Base-by-base conservation (phyloP, 352 stramenopile species). In the Globisporangium cystogenes region DNA sequence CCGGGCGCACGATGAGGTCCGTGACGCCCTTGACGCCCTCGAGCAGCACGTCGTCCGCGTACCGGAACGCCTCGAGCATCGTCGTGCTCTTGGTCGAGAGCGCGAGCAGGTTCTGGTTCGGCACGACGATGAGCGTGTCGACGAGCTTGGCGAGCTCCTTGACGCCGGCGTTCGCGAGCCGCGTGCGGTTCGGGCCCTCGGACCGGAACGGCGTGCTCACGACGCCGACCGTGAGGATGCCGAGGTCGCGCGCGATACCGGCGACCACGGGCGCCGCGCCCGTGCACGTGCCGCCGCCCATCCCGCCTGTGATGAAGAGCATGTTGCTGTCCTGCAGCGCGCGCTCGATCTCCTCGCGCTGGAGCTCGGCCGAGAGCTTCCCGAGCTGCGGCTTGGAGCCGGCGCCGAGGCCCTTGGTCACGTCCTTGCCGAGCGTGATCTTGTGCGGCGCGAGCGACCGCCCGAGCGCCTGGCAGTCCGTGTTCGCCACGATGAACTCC, bases 171-270 rank as follows among this genome's bases (percentile, higher is more conserved):
- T 97, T 85, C 11, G 95, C 95, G 54, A 98, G 78, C n/a, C 85
- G 72, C 68, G 97, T 97, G 20, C 96, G 80, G 57, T 97, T 96
- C 7, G 86, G 84, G 14, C 96, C 96, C 72, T 99, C 95, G 47
- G 97, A 98, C 7, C 86, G 83, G 73, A 99, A 98, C 24, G 94
- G 94, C 52, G 96, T 98, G 61, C 90, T 98, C 36, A 99, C 95
- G 7, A 99, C 93, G 1, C 87, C 96, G 6, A 98, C 91, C 15
- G 95, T 98, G 33, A 99, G 75, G 55, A 96, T 96, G 11, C 93
- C 86, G 68, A 90, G 60, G 26, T 97, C 86, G n/a, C 88, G 90
- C 24, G 93, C 95, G 39, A 96, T 82, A 67, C 93, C 87, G 0
- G 96, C 95, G 35, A 99, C 87, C 21, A 98, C 83, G 2, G 95